These are phyloP conservation scores for Exophiala dermatitidis DNA, from an alignment of 2,329 filamentous ascomycete species.

Conservation along the genomic window DNA sequence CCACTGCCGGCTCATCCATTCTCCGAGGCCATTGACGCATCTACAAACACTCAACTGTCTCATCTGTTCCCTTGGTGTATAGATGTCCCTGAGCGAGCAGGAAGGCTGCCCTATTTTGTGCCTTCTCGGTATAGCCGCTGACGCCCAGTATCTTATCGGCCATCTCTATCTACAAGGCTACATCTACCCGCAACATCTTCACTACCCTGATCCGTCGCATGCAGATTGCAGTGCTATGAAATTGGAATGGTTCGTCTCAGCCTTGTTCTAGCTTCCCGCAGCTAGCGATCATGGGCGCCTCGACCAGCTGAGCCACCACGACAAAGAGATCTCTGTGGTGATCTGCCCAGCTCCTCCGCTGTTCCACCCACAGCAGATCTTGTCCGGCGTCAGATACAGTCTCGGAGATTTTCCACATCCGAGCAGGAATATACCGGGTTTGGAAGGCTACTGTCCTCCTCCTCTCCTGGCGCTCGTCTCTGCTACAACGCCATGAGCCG, in stretches of 20 bases:
- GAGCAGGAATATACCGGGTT: not conserved
- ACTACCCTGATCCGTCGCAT: not conserved
- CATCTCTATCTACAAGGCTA: not conserved
- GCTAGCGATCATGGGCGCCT: too few relatives aligned
- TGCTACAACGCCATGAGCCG: constrained; percentile 11
- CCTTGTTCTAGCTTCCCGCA: too few relatives aligned
- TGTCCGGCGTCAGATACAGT: too few relatives aligned
- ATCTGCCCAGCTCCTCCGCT: too few relatives aligned
- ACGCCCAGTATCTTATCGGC: not conserved
- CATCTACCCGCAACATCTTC: not conserved
- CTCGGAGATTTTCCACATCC: constrained; percentile 1
- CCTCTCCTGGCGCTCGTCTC: constrained; percentile 1
- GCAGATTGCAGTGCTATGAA: constrained; percentile 1
- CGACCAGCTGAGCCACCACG: too few relatives aligned
- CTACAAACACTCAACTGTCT: constrained; percentile 14
- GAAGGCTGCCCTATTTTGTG: not conserved
- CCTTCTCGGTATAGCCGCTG: not conserved
- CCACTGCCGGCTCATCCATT: constrained; percentile 15
- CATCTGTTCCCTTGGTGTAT: constrained; percentile 6
- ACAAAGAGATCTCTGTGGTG: too few relatives aligned
- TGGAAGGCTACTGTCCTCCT: not conserved
- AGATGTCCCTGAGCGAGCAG: not conserved
- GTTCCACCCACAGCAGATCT: too few relatives aligned
- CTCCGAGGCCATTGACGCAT: constrained; percentile 11
- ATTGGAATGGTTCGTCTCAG: not conserved